Evolutionary conservation across 2,329 filamentous ascomycete species (phyloP), one percentile per base, ranked within the genome.

Genomic region (Aphanocladium album): DNA sequence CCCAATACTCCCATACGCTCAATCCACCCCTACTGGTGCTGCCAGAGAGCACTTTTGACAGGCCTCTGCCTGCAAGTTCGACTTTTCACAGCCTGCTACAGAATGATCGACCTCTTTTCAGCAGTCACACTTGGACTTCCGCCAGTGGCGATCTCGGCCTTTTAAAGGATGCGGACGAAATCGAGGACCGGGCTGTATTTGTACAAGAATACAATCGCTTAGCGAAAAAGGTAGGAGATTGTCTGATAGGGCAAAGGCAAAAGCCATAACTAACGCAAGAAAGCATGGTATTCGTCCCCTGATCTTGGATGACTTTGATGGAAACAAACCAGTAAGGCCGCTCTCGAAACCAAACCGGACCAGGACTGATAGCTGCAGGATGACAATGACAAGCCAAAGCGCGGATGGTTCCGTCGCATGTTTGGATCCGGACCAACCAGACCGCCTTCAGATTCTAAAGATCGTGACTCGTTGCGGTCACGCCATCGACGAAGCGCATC

Each of bases 141-240:
- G 82, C 80, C 46, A 83, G 79, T 60, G 80, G 79, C 43, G 82
- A 82, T 35, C 66, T 76, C 19, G 79, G 76, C 2, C 67, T 78
- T 17, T 67, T 79, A 35, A 78, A 76, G 21, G 81, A 84, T 57
- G 73, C 73, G 4, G 82, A 83, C 45, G 79, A 80, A 33, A 69
- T 79, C 17, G 77, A 80, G 39, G 77, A 81, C 57, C 76, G 83
- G 33, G 69, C 72, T 1, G 67, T 72, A 2, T 84, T 83, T 67
- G 69, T 87, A 6, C 67, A 79, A 8, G 82, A 86, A 65, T 89
- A 87, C 70, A 88, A 88, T 68, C 74, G 77, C 5, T 69, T 88
- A 5, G 85, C 86, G 2, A 79, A 76, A 60, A 83, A 83, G 78
- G 85, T 86, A 63, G 35, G 64, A 2, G n/a, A n/a, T n/a, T n/a